Evolutionary conservation across 768 basidiomycete genomes (phyloP), one percentile per base, ranked within the genome.

Genomic region (Pleurotus eryngii): DNA sequence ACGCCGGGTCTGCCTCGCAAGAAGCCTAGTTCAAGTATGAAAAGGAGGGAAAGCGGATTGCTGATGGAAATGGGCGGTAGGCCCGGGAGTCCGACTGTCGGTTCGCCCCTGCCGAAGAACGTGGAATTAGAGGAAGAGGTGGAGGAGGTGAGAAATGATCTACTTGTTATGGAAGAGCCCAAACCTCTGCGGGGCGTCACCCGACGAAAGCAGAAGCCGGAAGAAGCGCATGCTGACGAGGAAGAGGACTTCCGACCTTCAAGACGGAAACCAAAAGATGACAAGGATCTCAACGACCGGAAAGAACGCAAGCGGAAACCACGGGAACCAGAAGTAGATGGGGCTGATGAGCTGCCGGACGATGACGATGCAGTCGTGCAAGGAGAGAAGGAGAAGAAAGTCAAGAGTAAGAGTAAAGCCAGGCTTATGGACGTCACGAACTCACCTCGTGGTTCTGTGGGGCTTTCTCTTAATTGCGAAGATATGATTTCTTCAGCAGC

Each of bases 361-460:
- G 66, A 68, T 60, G 71, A 66, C 67, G 72, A 60, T 6, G 55
- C 59, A 59, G 62, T 53, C 50, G 58, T 45, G 64, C 63, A 53
- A 76, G 75, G 62, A 73, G 71, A 59, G 65, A 68, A 38, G 38
- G 51, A 53, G 51, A 53, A 53, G 51, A 53, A 40, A 53, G 51
- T 53, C 24, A 53, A 53, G 61, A 73, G 48, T 35, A 61, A 61
- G 22, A 70, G 67, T 60, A 76, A 84, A 65, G 69, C 72, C 49
- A 83, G 78, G 69, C 71, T 86, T 57, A 85, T 84, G 72, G 86
- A 87, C 64, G 80, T 86, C 60, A 86, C 84, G 24, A 86, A 84
- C 67, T 80, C 83, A 5, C 78, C 81, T 53, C 17, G 69, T 73
- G 59, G 49, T 59, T 18, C 56, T 56, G 55, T 20, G 30, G 43